Evolutionary conservation across 805 yeast species (phyloP).

Genomic region (Yarrowia bubula): DNA sequence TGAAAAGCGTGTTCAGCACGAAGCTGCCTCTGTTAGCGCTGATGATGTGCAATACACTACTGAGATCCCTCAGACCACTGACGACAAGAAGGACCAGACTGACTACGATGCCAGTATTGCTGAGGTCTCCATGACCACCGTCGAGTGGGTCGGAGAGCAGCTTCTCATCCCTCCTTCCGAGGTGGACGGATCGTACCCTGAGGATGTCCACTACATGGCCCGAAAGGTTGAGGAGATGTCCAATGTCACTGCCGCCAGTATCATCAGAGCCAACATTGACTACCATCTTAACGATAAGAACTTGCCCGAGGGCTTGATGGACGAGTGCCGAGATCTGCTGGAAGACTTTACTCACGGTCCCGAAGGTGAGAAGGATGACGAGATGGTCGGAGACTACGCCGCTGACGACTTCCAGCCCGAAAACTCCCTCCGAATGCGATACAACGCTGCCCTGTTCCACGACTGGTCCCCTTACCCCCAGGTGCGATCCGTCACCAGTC

Average conservation of each 20-base stretch:
- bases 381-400: constrained; percentile 6
- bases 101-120: constrained; percentile 25
- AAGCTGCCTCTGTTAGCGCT: not conserved
- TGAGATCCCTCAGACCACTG: constrained; percentile 8
- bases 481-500: constrained; percentile 54
- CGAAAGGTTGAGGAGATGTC: constrained; percentile 18
- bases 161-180: constrained; percentile 25
- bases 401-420: constrained; percentile 4
- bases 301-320: constrained; percentile 14
- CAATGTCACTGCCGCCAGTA: constrained; percentile 17
- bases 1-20: not conserved
- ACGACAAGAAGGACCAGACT: constrained; percentile 21
- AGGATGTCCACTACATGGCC: constrained; percentile 20
- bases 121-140: constrained; percentile 13
- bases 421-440: constrained; percentile 25
- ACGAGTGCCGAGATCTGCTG: constrained; percentile 14
- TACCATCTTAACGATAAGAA: constrained; percentile 13
- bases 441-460: constrained; percentile 46
- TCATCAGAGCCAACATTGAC: constrained; percentile 17
- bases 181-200: constrained; percentile 9
- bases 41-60: constrained; percentile 3
- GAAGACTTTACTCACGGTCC: constrained; percentile 13
- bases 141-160: constrained; percentile 23
- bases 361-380: constrained; percentile 21
- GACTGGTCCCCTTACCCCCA: constrained; percentile 58